Percentiles rank a stretch among this genome's conserved stretches.
These are phyloP conservation scores for Macrocybe gigantea DNA, from an alignment of 768 basidiomycete species.

Conservation along the genomic window DNA sequence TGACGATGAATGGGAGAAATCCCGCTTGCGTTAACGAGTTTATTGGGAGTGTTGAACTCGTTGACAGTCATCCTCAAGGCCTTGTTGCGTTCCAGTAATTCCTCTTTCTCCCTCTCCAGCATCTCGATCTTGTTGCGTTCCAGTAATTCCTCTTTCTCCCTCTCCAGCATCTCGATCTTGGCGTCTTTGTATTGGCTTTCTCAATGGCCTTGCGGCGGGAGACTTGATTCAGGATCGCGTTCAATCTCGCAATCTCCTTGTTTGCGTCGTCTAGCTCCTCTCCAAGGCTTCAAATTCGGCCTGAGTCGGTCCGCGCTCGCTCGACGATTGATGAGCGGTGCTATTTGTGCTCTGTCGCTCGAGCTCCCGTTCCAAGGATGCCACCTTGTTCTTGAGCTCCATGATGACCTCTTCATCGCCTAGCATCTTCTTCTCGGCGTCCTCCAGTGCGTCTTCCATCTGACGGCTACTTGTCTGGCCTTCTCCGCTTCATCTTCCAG, in stretches of 20 bases:
- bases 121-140: conserved; percentile 74
- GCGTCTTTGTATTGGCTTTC: conserved; percentile 68
- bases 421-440: conserved; percentile 65
- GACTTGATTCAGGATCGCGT: conserved; percentile 66
- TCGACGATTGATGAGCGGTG: too few relatives aligned
- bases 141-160: conserved; percentile 68
- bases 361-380: conserved; percentile 52
- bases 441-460: conserved; percentile 73
- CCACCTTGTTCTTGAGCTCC: conserved; percentile 44
- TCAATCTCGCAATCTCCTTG: conserved; percentile 67
- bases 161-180: conserved; percentile 70
- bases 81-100: conserved; percentile 66
- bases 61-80: conserved; percentile 46
- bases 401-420: conserved; percentile 51
- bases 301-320: conserved; percentile 27
- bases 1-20: conserved; percentile 79
- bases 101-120: conserved; percentile 72
- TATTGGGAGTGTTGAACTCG: conserved; percentile 54
- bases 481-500: conserved; percentile 49
- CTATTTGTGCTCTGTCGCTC: conserved; percentile 33
- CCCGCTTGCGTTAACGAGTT: conserved; percentile 44
- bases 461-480: conserved; percentile 54
- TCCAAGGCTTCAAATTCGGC: conserved; percentile 60
- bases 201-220: conserved; percentile 75
- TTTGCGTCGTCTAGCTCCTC: conserved; percentile 73